phyloP scores from a whole-genome alignment of 2,329 filamentous ascomycete genomes.

The Fusarium pseudocircinatum region DNA sequence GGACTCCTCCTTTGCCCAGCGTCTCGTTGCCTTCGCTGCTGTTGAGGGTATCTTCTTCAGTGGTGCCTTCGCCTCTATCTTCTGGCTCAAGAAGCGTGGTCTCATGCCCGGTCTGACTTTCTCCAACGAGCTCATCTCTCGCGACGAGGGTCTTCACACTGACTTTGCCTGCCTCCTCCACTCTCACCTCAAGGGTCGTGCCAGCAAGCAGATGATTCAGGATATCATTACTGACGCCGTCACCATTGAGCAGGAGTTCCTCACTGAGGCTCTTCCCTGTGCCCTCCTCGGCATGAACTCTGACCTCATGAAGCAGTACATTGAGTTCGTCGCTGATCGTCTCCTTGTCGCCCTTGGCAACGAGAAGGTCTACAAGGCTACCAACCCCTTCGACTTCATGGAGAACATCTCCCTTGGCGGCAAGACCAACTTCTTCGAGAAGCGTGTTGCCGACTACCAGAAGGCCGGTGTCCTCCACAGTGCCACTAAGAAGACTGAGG shows the following conservation, averaged over 20 bases:
- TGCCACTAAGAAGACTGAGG: slow-evolving; percentile 73
- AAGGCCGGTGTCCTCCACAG: slow-evolving; percentile 99
- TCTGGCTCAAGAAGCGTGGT: slow-evolving; percentile 99
- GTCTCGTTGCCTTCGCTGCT: slow-evolving; percentile 94
- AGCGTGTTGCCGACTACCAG: slow-evolving; percentile 99
- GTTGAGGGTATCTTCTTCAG: slow-evolving; percentile 99
- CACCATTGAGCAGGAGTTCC: slow-evolving; percentile 94
- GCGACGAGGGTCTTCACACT: slow-evolving; percentile 98
- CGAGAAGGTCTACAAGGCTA: slow-evolving; percentile 88
- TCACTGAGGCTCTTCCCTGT: slow-evolving; percentile 93
- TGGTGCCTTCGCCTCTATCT: slow-evolving; percentile 97
- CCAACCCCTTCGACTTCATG: slow-evolving; percentile 99
- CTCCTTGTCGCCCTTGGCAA: slow-evolving; percentile 93
- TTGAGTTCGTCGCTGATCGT: slow-evolving; percentile 98
- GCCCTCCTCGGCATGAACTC: slow-evolving; percentile 98
- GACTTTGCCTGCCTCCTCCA: slow-evolving; percentile 98
- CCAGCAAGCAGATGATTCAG: slow-evolving; percentile 81
- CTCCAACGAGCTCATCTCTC: slow-evolving; percentile 99
- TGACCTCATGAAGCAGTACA: slow-evolving; percentile 98
- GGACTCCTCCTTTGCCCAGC: slow-evolving; percentile 93
- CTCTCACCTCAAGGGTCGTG: slow-evolving; percentile 95
- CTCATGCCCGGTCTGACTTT: slow-evolving; percentile 99
- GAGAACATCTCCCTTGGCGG: slow-evolving; percentile 98
- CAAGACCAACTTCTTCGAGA: slow-evolving; percentile 99
- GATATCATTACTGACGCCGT: slow-evolving; percentile 96